Evolutionary conservation across 2,329 filamentous ascomycete species (phyloP).

Genomic region (Fusarium pseudonygamai): DNA sequence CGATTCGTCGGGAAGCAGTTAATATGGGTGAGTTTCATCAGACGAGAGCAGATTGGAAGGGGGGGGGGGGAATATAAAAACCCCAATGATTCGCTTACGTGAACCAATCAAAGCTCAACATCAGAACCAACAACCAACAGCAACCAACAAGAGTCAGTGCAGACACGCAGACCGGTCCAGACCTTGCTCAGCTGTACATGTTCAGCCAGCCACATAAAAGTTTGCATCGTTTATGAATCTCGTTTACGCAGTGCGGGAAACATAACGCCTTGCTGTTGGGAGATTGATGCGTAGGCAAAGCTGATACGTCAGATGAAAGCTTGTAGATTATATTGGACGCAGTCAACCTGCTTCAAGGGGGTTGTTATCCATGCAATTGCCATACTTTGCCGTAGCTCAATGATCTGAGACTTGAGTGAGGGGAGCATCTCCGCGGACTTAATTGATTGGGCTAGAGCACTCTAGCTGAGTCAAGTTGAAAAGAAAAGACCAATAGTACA

Average conservation of each 20-base stretch:
- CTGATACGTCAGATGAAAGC: too few species aligned
- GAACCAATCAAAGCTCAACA: not conserved
- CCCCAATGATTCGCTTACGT: not conserved
- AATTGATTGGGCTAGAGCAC: not conserved
- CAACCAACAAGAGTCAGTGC: not conserved
- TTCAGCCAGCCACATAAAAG: not conserved
- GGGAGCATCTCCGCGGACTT: not conserved
- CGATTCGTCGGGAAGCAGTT: not conserved
- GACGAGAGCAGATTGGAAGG: not conserved
- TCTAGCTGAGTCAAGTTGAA: not conserved
- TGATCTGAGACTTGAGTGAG: not conserved
- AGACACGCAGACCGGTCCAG: not conserved
- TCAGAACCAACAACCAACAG: not conserved
- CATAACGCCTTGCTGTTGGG: too few species aligned
- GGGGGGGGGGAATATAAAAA: not conserved
- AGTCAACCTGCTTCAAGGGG: too few species aligned
- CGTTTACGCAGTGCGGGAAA: too few species aligned
- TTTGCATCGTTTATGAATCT: too few species aligned
- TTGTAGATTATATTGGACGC: too few species aligned
- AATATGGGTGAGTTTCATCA: not conserved
- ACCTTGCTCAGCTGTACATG: not conserved
- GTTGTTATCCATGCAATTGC: too few species aligned
- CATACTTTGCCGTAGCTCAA: not conserved
- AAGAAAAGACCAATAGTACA: not conserved
- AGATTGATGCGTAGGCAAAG: too few species aligned